Evolutionary conservation across 2,329 filamentous ascomycete species (phyloP).

Genomic region (Phyllosticta citriasiana): DNA sequence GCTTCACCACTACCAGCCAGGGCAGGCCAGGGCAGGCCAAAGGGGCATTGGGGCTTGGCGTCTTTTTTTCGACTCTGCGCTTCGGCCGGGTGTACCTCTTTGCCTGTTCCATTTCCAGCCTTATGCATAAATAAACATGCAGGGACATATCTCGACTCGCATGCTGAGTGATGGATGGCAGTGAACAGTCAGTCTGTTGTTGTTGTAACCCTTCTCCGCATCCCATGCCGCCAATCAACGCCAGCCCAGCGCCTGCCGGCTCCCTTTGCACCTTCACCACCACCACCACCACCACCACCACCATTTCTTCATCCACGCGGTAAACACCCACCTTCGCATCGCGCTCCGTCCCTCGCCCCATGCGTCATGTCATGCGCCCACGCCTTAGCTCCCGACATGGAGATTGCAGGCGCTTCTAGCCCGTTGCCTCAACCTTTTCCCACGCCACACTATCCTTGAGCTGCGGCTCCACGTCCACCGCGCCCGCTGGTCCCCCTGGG

Average conservation of each 20-base stretch:
- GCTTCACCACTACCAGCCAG: neutral
- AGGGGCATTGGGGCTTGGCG: neutral
- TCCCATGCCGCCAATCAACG: too few relatives aligned
- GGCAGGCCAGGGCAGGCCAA: neutral
- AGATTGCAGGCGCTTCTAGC: conserved; percentile 9
- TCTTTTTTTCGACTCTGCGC: too few relatives aligned
- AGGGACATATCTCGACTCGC: neutral
- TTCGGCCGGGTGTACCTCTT: too few relatives aligned
- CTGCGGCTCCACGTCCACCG: conserved; percentile 23
- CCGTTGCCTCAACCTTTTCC: conserved; percentile 32
- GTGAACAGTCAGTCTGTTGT: too few relatives aligned
- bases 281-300: too few relatives aligned
- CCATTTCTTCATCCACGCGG: neutral
- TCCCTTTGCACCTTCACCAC: too few relatives aligned
- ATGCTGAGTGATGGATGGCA: neutral
- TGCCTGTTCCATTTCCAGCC: neutral
- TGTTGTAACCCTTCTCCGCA: too few relatives aligned
- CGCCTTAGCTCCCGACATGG: conserved; percentile 1
- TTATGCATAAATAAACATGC: neutral
- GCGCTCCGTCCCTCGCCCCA: neutral
- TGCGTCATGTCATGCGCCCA: neutral
- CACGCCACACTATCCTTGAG: conserved; percentile 36
- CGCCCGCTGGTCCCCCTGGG: conserved; percentile 20
- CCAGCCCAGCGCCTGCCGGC: too few relatives aligned
- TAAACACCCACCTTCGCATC: too few relatives aligned